Evolutionary conservation across 495 filamentous ascomycete genomes (phyloP), one percentile per base, ranked within the genome.

Genomic region (Hypoxylon rickii): DNA sequence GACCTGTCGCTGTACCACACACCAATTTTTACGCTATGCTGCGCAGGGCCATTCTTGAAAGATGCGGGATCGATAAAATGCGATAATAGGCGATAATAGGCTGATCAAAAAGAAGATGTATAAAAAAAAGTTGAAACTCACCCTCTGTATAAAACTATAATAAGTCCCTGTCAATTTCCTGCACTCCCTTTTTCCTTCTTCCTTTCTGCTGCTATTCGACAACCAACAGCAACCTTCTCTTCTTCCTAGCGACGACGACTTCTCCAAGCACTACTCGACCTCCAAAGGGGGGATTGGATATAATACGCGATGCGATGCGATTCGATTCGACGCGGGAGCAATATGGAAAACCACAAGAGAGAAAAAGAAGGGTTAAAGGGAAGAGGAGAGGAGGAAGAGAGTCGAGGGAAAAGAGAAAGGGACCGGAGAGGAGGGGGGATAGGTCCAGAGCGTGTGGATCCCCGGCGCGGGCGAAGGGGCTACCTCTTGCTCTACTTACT

Each of bases 321-420:
- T 64, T 22, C 38, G 33, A 49, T 56, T 15, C 47, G 34, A 51
- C 44, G 31, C 19, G 40, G 41, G 50, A 39, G 44, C 48, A 60
- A 58, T 51, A 58, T 50, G 51, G 4, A 49, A 43, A 48, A 61
- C 22, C 57, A 61, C 48, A 40, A 48, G 31, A 33, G 44, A 55
- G 24, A 38, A 32, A 45, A 52, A 36, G 41, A 55, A 49, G 47
- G 51, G 34, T 51, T 52, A 20, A 46, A 50, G 57, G 51, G 51
- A 52, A 55, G 42, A 44, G 20, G 55, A 24, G 48, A 10, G 10
- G 24, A 58, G 45, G 42, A 51, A 61, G 55, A 51, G 52, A 57
- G 59, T n/a, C n/a, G n/a, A 34, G 51, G 45, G 49, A 54, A 55
- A 61, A 50, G 63, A 54, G 58, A 63, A 64, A 61, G 65, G n/a